Evolutionary conservation across 2,329 filamentous ascomycete genomes (phyloP).

Genomic region (Xylaria polymorpha): DNA sequence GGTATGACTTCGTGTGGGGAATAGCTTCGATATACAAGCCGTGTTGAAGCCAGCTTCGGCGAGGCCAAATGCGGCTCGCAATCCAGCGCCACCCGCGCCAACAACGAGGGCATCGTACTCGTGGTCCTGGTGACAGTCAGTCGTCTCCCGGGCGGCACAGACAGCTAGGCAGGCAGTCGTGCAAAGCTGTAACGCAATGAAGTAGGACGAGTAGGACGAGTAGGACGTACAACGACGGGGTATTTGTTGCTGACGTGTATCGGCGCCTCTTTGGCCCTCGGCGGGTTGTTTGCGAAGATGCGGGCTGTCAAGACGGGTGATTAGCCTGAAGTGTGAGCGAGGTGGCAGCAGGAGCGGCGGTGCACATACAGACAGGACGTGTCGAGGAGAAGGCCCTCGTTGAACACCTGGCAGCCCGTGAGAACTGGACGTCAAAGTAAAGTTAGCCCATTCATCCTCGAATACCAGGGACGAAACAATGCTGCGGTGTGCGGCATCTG

Average conservation of each 20-base stretch:
- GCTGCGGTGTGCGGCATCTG: not conserved
- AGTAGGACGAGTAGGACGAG: constrained; percentile 9
- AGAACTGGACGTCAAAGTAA: constrained; percentile 62
- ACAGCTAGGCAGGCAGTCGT: not conserved
- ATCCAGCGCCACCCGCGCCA: constrained; percentile 82
- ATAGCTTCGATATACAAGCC: constrained; percentile 87
- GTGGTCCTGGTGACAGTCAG: constrained; percentile 74
- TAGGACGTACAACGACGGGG: constrained; percentile 82
- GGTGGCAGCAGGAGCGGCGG: constrained; percentile 12
- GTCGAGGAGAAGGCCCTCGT: constrained; percentile 88
- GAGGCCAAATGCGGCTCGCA: constrained; percentile 86
- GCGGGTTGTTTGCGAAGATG: constrained; percentile 85
- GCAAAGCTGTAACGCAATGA: not conserved
- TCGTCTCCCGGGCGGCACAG: constrained; percentile 30
- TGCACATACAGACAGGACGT: constrained; percentile 75
- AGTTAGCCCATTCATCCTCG: constrained; percentile 28
- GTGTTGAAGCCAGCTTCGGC: constrained; percentile 92
- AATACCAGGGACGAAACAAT: not conserved
- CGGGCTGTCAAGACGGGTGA: constrained; percentile 66
- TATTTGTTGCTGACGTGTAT: constrained; percentile 90
- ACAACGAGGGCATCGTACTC: constrained; percentile 98
- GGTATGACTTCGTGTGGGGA: constrained; percentile 86
- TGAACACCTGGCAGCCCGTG: constrained; percentile 71
- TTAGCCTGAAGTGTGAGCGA: constrained; percentile 26
- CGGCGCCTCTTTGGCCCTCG: constrained; percentile 93